Evolutionary conservation across 2,329 filamentous ascomycete genomes (phyloP), one percentile per base, ranked within the genome.

Genomic region (Ophiostoma himal-ulmi): DNA sequence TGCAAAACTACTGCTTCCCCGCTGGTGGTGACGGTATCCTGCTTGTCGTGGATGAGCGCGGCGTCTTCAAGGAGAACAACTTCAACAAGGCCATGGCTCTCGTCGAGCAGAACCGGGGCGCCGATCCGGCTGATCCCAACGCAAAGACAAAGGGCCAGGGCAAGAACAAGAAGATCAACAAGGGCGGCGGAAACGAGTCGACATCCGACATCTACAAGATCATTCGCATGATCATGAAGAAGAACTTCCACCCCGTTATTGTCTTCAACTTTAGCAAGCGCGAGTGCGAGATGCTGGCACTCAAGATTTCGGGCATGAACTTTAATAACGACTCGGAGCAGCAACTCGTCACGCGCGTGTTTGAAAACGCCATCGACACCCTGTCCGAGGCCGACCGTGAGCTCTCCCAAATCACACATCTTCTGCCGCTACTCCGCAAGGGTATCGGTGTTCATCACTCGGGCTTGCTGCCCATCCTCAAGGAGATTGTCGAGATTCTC

Each of bases 221-320:
- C 76, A 91, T 99, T 75, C 92, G 91, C 80, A 99, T 99, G 95
- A 96, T 98, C 75, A 96, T 99, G 90, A 86, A 92, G 81, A 97
- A 94, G 82, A 95, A 91, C 78, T 96, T 95, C 81, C 97, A 99
- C 77, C 95, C 95, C 0, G 95, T 98, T 76, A 99, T 99, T 78
- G 93, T 99, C 54, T 99, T 99, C 86, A 98, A 94, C 80, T 99
- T 99, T 83, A 97, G 94, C 85, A 99, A 99, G 83, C 87, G 94
- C 74, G 94, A 98, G 76, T 97, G 94, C 78, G 95, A 99, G 81
- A 89, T 89, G 73, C 89, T 95, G 79, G 95, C 95, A 1, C 83
- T 99, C 66, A 88, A 93, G 75, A 94, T 97, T 82, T 94, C 89
- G 69, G 87, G 88, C 72, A 86, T 98, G 77, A 89, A 92, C 66